These are phyloP conservation scores for Trapa bicornis DNA, from an alignment of 345 rosid species.

Conservation along the genomic window DNA sequence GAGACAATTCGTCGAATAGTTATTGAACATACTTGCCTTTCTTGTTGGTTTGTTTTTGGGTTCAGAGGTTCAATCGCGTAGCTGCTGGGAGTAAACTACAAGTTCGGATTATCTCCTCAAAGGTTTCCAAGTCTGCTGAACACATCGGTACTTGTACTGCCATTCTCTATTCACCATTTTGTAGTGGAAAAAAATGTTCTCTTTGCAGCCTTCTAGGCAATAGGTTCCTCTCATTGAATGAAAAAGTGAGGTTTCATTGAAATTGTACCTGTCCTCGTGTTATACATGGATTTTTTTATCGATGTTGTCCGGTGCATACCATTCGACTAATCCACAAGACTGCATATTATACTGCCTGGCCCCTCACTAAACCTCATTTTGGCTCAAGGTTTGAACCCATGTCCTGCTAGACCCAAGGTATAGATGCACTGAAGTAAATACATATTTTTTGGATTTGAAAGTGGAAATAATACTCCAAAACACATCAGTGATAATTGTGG, in stretches of 20 bases:
- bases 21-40: conserved; percentile 12
- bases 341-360: too few species aligned
- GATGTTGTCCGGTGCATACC: too few species aligned
- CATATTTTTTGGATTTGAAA: not conserved
- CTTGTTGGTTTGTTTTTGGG: conserved; percentile 5
- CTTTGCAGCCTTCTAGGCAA: not conserved
- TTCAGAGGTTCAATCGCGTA: conserved; percentile 30
- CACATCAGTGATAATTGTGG: not conserved
- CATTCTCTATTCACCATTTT: not conserved
- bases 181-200: not conserved
- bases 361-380: too few species aligned
- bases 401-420: too few species aligned
- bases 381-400: too few species aligned
- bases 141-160: not conserved
- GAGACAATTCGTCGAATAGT: conserved; percentile 12
- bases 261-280: not conserved
- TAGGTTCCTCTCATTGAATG: not conserved
- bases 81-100: conserved; percentile 8
- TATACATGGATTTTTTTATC: not conserved
- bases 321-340: too few species aligned
- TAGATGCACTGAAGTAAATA: not conserved
- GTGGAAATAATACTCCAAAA: not conserved
- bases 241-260: not conserved
- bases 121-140: not conserved
- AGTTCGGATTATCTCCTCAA: not conserved